A percentile compares a stretch with the other conserved stretches of the same genome.
phyloP scores from a whole-genome alignment of 805 yeast species.

The Priceomyces castillae region DNA sequence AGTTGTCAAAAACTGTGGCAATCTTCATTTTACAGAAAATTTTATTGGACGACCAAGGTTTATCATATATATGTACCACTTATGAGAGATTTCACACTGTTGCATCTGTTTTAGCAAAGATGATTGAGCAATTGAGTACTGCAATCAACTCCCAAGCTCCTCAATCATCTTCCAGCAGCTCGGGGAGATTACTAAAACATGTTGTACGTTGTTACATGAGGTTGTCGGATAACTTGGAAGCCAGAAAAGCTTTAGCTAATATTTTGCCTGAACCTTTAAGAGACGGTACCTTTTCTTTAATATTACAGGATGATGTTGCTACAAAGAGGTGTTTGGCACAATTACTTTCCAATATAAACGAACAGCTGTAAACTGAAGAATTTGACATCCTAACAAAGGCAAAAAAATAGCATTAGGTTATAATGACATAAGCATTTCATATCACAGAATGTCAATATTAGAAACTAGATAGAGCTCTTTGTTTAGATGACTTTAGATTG shows the following conservation, averaged over 20 bases:
- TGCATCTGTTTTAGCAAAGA: slow-evolving; percentile 76
- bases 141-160: slow-evolving; percentile 47
- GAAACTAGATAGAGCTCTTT: neutral
- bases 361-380: slow-evolving; percentile 11
- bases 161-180: slow-evolving; percentile 38
- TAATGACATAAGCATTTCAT: neutral
- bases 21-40: slow-evolving; percentile 94
- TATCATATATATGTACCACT: slow-evolving; percentile 90
- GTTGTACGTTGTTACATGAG: slow-evolving; percentile 92
- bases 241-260: slow-evolving; percentile 79
- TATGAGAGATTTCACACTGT: slow-evolving; percentile 94
- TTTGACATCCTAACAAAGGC: no score
- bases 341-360: slow-evolving; percentile 61
- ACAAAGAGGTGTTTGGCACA: slow-evolving; percentile 87
- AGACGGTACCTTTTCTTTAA: slow-evolving; percentile 79
- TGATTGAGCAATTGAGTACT: slow-evolving; percentile 75
- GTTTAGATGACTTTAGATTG: neutral
- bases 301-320: slow-evolving; percentile 80
- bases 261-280: slow-evolving; percentile 84
- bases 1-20: slow-evolving; percentile 92
- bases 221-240: slow-evolving; percentile 84
- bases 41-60: slow-evolving; percentile 85
- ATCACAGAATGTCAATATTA: neutral
- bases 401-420: no score
- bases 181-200: slow-evolving; percentile 85